A percentile compares a stretch with the other conserved stretches of the same genome.
These are phyloP conservation scores for Xylariomycetidae sp. DNA, from an alignment of 2,329 filamentous ascomycete species.

Conservation along the genomic window DNA sequence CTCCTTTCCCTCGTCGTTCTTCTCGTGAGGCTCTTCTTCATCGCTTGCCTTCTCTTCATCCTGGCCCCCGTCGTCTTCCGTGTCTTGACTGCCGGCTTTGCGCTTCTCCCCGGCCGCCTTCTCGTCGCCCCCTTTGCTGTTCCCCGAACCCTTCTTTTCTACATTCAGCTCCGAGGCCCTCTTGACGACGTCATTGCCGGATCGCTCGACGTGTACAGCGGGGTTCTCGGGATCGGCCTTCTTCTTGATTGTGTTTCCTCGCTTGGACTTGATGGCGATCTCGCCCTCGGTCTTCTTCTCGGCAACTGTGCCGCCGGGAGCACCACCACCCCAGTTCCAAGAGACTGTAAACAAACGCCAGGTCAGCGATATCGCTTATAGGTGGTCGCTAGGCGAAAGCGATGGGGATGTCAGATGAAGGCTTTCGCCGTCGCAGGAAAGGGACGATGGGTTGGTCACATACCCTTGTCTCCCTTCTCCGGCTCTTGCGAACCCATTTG, in stretches of 20 bases:
- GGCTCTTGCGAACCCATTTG: conserved; percentile 12
- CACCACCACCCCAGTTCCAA: conserved; percentile 55
- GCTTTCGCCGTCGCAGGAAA: not conserved
- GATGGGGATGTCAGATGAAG: not conserved
- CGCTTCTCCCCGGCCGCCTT: conserved; percentile 17
- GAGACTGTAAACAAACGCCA: conserved; percentile 41
- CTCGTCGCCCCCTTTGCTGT: conserved; percentile 15
- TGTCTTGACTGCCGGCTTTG: conserved; percentile 8
- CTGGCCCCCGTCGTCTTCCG: conserved; percentile 5
- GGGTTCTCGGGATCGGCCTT: conserved; percentile 57
- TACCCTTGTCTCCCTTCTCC: conserved; percentile 23
- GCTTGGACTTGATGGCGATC: conserved; percentile 55
- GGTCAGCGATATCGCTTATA: conserved; percentile 1
- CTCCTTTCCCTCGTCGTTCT: conserved; percentile 15
- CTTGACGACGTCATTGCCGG: conserved; percentile 63
- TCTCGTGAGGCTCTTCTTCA: conserved; percentile 7
- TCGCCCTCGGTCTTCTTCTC: conserved; percentile 59
- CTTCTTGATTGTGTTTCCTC: conserved; percentile 61
- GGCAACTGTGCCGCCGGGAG: conserved; percentile 52
- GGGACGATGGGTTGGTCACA: not conserved
- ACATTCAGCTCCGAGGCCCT: conserved; percentile 55
- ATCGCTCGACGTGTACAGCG: conserved; percentile 53
- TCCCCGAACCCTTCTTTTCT: conserved; percentile 37
- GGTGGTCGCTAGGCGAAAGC: not conserved
- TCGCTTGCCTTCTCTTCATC: conserved; percentile 4